Conservation (phyloP, 345 rosid species). For the Citrus trifoliata region DNA sequence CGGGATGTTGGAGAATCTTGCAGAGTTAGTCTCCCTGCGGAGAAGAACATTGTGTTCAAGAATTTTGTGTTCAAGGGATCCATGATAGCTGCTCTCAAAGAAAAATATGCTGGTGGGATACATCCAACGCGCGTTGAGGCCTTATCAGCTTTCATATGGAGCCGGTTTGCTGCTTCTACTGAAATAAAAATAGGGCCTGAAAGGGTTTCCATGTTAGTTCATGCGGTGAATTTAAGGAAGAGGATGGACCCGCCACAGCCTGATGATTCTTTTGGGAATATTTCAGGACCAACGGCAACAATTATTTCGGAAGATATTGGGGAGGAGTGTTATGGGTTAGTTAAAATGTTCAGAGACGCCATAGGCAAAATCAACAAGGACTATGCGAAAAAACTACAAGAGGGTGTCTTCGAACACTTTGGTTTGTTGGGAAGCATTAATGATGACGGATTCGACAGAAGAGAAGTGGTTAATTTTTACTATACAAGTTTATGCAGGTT, state of each 20-base stretch:
- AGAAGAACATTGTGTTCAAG: constrained; percentile 32
- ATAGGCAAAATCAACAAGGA: constrained; percentile 22
- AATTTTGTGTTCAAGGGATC: constrained; percentile 37
- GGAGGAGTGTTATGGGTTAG: constrained; percentile 12
- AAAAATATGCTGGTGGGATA: constrained; percentile 13
- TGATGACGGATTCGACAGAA: constrained; percentile 6
- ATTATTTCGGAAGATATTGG: background rate
- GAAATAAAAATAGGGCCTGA: constrained; percentile 3
- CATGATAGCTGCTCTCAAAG: constrained; percentile 24
- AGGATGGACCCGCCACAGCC: constrained; percentile 26
- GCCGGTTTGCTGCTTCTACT: constrained; percentile 32
- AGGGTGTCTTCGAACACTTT: constrained; percentile 8
- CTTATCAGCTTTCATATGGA: constrained; percentile 42
- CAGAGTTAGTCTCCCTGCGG: background rate
- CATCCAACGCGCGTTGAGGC: constrained; percentile 39
- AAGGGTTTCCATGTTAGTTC: constrained; percentile 15
- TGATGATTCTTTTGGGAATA: constrained; percentile 40
- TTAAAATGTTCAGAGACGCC: constrained; percentile 25
- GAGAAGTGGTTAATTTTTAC: constrained; percentile 23
- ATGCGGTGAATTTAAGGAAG: constrained; percentile 39
- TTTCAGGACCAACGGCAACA: constrained; percentile 6
- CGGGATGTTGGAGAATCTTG: constrained; percentile 15
- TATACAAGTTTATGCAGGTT: constrained; percentile 39
- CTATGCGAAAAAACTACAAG: constrained; percentile 26
- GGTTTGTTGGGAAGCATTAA: no score